Base-by-base conservation (phyloP, 768 basidiomycete genomes). In the Psilocybe azurescens region DNA sequence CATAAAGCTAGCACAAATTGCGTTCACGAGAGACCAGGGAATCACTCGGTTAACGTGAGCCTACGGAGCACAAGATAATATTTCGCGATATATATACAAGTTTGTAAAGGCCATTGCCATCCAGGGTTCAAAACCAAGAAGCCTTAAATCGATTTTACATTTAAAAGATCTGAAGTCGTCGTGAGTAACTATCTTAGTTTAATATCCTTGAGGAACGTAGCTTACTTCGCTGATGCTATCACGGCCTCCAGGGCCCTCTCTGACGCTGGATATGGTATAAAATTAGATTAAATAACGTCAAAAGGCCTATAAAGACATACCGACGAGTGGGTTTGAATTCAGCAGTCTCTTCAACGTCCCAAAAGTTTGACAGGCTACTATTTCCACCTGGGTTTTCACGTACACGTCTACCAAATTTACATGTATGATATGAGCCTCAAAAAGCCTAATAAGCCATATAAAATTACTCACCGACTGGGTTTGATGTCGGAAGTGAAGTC, bases 321-420 rank as follows among this genome's bases (percentile, higher is more conserved):
- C 86, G 83, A 67, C 90, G 86, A 16, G 89, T 89, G 4, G 90
- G 90, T 66, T 86, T 85, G 71, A 89, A 91, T 59, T 81, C 78
- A 28, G 81, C 77, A 1, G 73, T 66, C 32, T 78, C 73, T 7
- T 80, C 80, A 0, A 74, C 58, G 36, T 78, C 81, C 79, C 86
- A 89, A 46, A 90, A 75, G 68, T 71, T 81, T 33, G 72, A 65
- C 53, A 82, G 72, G 53, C 71, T 79, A 66, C 77, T 81, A 29
- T 69, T 79, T 52, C 81, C 84, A 32, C 81, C 81, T 46, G 83
- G 81, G 38, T 66, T 74, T 55, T 78, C 77, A 58, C 82, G 80
- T 24, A 81, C 79, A 38, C 79, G 79, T 63, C 81, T 83, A 29
- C 36, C 39, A 41, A 20, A 20, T 56, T 13, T 16, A 56, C 51